A percentile compares a stretch with the other conserved stretches of the same genome.
phyloP scores from a whole-genome alignment of 2,329 filamentous ascomycete species.

The Penicillium sp. region DNA sequence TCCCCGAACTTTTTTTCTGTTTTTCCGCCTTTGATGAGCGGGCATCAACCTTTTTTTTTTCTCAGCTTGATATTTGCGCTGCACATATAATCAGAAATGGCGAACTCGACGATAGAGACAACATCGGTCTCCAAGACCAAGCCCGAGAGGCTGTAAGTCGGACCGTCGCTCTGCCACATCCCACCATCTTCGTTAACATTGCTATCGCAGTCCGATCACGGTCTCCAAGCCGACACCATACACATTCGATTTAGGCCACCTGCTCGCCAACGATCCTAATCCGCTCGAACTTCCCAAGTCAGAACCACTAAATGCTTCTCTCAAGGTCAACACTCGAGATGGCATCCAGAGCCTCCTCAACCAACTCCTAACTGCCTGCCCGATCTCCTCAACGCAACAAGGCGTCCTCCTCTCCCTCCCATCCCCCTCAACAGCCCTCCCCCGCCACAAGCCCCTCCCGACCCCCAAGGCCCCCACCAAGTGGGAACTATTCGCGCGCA shows the following conservation, averaged over 20 bases:
- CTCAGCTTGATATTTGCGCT: background rate
- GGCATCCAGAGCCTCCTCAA: constrained; percentile 92
- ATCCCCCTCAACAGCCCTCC: constrained; percentile 69
- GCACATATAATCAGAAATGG: constrained; percentile 12
- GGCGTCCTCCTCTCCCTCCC: constrained; percentile 84
- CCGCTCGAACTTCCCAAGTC: constrained; percentile 66
- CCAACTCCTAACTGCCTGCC: constrained; percentile 88
- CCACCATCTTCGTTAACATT: constrained; percentile 1
- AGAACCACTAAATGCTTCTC: constrained; percentile 64
- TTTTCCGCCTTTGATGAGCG: constrained; percentile 19
- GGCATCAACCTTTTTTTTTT: constrained; percentile 1
- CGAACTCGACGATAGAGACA: constrained; percentile 27
- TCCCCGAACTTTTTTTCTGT: constrained; percentile 38
- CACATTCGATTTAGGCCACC: constrained; percentile 87
- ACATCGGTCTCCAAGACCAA: constrained; percentile 34
- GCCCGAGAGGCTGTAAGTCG: constrained; percentile 48
- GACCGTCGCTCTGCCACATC: background rate
- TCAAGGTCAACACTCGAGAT: constrained; percentile 79
- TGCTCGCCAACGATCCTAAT: constrained; percentile 86
- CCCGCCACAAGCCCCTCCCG: constrained; percentile 91
- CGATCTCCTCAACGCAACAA: constrained; percentile 68
- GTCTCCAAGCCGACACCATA: constrained; percentile 87
- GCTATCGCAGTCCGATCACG: constrained; percentile 55
- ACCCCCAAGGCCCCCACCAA: constrained; percentile 81
- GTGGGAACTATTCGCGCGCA: constrained; percentile 94